A percentile compares a stretch with the other conserved stretches of the same genome.
Conservation (phyloP, 345 rosid species). For the Microthlaspi erraticum region DNA sequence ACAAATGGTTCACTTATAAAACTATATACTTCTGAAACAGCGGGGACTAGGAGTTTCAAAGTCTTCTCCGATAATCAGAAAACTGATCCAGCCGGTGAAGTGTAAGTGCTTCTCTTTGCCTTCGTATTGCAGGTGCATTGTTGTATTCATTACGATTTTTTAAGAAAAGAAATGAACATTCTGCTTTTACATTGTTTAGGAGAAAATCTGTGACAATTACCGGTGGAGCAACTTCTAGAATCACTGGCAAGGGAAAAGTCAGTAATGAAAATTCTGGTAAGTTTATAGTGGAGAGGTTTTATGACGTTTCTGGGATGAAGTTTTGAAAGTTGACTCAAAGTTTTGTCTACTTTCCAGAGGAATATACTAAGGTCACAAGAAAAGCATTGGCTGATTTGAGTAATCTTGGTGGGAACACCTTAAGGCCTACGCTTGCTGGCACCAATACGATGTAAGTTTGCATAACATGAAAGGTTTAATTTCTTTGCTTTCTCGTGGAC, state of each 20-base stretch:
- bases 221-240: conserved; percentile 43
- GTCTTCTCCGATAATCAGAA: conserved; percentile 54
- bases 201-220: conserved; percentile 43
- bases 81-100: conserved; percentile 36
- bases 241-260: conserved; percentile 49
- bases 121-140: conserved; percentile 6
- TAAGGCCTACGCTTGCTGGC: conserved; percentile 49
- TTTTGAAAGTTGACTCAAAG: conserved; percentile 15
- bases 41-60: conserved; percentile 47
- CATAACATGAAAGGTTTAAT: conserved; percentile 24
- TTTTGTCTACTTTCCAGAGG: conserved; percentile 47
- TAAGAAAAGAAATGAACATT: conserved; percentile 14
- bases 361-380: conserved; percentile 52
- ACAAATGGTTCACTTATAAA: background rate
- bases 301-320: background rate
- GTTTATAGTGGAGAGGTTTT: conserved; percentile 23
- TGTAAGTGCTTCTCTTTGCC: conserved; percentile 50
- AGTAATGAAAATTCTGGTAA: conserved; percentile 52
- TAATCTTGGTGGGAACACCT: conserved; percentile 50
- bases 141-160: background rate
- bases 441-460: conserved; percentile 62
- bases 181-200: conserved; percentile 42
- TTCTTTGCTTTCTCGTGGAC: conserved; percentile 7
- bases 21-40: conserved; percentile 40
- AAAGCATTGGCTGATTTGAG: conserved; percentile 81